Evolutionary conservation across 371 early-diverging fungal species (phyloP).

Genomic region (Mucor lusitanicus): DNA sequence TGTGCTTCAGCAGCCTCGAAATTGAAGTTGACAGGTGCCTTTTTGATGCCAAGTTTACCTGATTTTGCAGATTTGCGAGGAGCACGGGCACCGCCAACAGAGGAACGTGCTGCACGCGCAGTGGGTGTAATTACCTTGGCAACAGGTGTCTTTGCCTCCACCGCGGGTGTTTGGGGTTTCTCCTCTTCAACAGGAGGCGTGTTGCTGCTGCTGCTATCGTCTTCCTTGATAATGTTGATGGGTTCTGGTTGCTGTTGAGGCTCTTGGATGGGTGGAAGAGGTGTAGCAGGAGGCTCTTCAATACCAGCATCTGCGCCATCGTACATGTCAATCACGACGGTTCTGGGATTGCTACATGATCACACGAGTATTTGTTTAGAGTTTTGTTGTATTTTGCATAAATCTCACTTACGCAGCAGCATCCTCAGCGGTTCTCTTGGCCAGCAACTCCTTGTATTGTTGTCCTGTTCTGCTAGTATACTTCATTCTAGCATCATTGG

Average conservation of each 20-base stretch:
- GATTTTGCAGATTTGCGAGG: slow-evolving; percentile 55
- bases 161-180: neutral
- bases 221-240: neutral
- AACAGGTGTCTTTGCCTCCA: neutral
- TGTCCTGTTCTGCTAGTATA: slow-evolving; percentile 80
- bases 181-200: slow-evolving; percentile 10
- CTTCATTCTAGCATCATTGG: slow-evolving; percentile 80
- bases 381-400: neutral
- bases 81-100: slow-evolving; percentile 32
- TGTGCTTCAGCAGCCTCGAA: slow-evolving; percentile 93
- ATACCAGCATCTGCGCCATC: neutral
- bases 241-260: slow-evolving; percentile 9
- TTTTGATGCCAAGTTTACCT: slow-evolving; percentile 84
- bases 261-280: neutral
- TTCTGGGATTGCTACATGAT: slow-evolving; percentile 31
- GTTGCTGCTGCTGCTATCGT: neutral
- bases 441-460: slow-evolving; percentile 83
- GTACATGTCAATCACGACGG: slow-evolving; percentile 41
- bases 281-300: slow-evolving; percentile 3
- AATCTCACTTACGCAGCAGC: slow-evolving; percentile 46
- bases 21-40: slow-evolving; percentile 73
- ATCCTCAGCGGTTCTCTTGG: slow-evolving; percentile 79
- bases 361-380: neutral
- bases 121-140: slow-evolving; percentile 17
- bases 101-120: slow-evolving; percentile 26